Conservation (phyloP, 208 protist genomes). For the Baffinella frigidus region DNA sequence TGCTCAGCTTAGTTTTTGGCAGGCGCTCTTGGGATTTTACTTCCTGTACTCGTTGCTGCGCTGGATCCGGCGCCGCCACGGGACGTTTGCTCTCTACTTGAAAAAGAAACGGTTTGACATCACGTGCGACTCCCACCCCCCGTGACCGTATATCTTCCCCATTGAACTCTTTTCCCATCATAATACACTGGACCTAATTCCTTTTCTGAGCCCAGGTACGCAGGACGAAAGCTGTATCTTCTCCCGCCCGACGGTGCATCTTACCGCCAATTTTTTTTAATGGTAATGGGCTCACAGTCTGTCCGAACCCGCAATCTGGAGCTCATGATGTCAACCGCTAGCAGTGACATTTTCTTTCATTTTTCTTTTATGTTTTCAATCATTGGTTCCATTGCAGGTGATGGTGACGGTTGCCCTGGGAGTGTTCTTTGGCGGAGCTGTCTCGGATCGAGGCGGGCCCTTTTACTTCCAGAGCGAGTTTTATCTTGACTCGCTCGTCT, state of each 20-base stretch:
- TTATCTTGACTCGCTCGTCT: background rate
- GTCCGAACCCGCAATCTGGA: no score
- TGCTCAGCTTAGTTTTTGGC: no score
- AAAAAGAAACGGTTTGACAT: slow-evolving; percentile 4
- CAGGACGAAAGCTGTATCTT: background rate
- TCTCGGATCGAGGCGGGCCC: no score
- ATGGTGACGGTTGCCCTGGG: no score
- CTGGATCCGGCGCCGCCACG: background rate
- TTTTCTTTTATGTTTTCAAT: no score
- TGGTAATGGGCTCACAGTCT: background rate
- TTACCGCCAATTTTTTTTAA: background rate
- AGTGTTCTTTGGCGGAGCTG: no score
- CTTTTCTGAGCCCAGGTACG: background rate
- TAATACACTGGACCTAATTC: no score
- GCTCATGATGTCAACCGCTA: no score
- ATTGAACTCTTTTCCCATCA: no score
- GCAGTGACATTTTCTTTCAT: background rate
- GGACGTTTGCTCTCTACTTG: background rate
- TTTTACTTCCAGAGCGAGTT: background rate
- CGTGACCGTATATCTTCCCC: no score
- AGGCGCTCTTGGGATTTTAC: background rate
- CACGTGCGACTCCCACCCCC: background rate
- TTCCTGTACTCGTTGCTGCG: background rate
- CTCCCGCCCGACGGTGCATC: background rate
- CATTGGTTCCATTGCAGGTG: no score